Conservation (phyloP, 352 stramenopile species). For the Phytophthora kernoviae region DNA sequence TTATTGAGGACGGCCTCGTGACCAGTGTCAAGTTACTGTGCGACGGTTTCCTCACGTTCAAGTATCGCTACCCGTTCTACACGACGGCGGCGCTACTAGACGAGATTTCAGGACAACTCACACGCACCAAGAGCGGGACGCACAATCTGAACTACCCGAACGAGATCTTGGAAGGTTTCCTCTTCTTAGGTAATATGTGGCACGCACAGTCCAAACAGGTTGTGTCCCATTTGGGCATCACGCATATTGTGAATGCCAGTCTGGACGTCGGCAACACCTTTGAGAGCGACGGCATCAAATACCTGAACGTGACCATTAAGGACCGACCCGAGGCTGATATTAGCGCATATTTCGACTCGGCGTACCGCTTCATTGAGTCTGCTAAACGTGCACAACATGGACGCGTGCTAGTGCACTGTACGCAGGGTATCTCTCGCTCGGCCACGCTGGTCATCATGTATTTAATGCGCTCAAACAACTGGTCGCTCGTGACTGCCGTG, state of each 20-base stretch:
- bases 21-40: constrained; percentile 75
- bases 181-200: constrained; percentile 91
- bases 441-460: constrained; percentile 88
- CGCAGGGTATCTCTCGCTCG: constrained; percentile 84
- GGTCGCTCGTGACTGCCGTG: constrained; percentile 82
- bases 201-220: constrained; percentile 82
- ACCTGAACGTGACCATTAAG: constrained; percentile 84
- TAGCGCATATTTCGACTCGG: constrained; percentile 65
- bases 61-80: constrained; percentile 87
- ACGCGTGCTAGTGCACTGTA: constrained; percentile 84
- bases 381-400: constrained; percentile 78
- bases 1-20: constrained; percentile 77
- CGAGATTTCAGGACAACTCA: constrained; percentile 63
- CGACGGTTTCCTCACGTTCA: constrained; percentile 87
- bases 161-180: constrained; percentile 85
- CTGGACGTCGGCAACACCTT: constrained; percentile 82
- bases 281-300: constrained; percentile 65
- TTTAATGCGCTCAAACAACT: constrained; percentile 83
- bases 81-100: constrained; percentile 72
- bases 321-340: constrained; percentile 78
- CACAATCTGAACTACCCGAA: constrained; percentile 91
- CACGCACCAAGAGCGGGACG: constrained; percentile 79
- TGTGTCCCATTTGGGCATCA: constrained; percentile 80
- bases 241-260: constrained; percentile 85
- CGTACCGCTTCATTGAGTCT: constrained; percentile 79